Conservation (phyloP, 768 basidiomycete genomes). For the Leccinellum luteum region DNA sequence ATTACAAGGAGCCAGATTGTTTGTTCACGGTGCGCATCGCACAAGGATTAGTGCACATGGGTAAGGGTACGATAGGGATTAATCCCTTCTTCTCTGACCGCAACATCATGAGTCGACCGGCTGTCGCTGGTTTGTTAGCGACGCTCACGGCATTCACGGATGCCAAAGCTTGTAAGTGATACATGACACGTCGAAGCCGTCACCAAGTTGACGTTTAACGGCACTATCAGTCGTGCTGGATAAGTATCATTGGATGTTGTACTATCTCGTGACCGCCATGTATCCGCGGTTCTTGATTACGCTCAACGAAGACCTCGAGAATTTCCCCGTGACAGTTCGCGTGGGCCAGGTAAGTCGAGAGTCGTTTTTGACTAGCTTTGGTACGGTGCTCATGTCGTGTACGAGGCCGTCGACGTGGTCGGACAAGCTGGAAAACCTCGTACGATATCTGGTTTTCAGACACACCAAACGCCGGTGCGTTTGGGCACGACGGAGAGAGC, state of each 20-base stretch:
- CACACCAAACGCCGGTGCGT: constrained; percentile 94
- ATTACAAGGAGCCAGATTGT: constrained; percentile 95
- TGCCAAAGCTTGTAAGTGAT: constrained; percentile 81
- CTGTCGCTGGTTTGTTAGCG: constrained; percentile 85
- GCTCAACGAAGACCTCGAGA: constrained; percentile 87
- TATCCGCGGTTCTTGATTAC: constrained; percentile 98
- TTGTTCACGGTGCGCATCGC: constrained; percentile 95
- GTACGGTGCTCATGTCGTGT: constrained; percentile 1
- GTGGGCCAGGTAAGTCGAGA: constrained; percentile 75
- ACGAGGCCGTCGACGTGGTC: constrained; percentile 90
- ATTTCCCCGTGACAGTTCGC: constrained; percentile 85
- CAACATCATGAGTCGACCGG: constrained; percentile 82
- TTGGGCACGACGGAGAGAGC: constrained; percentile 92
- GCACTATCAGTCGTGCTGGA: constrained; percentile 79
- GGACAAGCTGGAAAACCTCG: not conserved
- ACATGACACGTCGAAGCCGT: not conserved
- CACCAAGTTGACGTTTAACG: constrained; percentile 1
- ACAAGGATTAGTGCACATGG: constrained; percentile 98
- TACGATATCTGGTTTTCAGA: constrained; percentile 58
- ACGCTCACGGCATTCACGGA: constrained; percentile 92
- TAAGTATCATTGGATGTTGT: constrained; percentile 98
- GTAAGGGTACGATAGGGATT: constrained; percentile 95
- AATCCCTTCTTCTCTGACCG: constrained; percentile 97
- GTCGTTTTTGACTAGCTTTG: not conserved
- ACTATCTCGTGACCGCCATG: constrained; percentile 94